phyloP scores from a whole-genome alignment of 192 early-diverging fungal species.

The Rhizophagus sp. region DNA sequence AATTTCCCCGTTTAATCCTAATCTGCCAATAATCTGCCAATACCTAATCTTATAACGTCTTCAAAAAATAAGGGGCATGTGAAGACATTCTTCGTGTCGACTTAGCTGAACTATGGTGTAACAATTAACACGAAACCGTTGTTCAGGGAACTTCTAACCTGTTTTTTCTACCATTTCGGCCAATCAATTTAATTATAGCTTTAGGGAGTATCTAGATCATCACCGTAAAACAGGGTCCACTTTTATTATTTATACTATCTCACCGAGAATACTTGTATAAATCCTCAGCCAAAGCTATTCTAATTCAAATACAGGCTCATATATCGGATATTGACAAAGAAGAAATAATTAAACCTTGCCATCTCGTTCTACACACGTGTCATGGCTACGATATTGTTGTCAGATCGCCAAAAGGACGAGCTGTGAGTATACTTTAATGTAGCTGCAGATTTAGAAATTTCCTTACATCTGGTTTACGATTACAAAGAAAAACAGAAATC shows the following conservation, averaged over 20 bases:
- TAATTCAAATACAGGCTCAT: constrained; percentile 17
- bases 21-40: not conserved
- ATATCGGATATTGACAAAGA: not conserved
- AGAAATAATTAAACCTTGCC: not conserved
- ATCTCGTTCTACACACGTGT: constrained; percentile 33
- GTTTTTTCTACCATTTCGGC: not conserved
- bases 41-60: not conserved
- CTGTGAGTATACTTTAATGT: constrained; percentile 51
- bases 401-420: constrained; percentile 75
- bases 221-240: not conserved
- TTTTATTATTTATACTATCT: constrained; percentile 4
- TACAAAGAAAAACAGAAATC: not conserved
- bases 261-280: constrained; percentile 4
- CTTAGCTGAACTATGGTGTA: not conserved
- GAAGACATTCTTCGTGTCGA: not conserved
- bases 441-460: constrained; percentile 27
- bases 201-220: not conserved
- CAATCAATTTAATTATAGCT: not conserved
- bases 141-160: not conserved
- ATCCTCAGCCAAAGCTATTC: constrained; percentile 10
- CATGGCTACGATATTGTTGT: constrained; percentile 59
- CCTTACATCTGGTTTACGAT: not conserved
- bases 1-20: not conserved
- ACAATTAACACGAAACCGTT: not conserved
- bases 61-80: not conserved